Evolutionary conservation across 1,139 yeast genomes (phyloP), one percentile per base, ranked within the genome.

Genomic region (Diutina mesorugosa): DNA sequence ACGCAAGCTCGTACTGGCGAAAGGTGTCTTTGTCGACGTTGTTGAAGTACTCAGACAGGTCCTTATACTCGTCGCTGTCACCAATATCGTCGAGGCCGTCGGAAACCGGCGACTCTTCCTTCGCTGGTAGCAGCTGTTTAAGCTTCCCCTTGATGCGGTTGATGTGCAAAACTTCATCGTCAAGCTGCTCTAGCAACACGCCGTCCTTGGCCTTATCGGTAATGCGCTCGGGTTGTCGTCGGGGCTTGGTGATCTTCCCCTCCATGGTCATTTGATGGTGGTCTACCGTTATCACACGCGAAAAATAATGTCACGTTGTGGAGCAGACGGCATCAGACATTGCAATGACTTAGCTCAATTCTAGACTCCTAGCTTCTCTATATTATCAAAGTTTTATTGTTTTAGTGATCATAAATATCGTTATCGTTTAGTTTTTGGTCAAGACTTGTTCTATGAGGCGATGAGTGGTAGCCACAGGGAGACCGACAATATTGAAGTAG

Each of bases 401-500:
- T n/a, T 5, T 35, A 10, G 41, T 35, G n/a, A 10, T 35, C 41
- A 12, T 35, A 10, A 35, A 6, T 35, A 35, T 35, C 14, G 5
- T 10, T 35, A 10, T 35, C 6, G 14, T 35, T 12, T 35, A 35
- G 14, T 5, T n/a, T n/a, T 30, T 21, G 4, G n/a, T 14, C 45
- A 18, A 26, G 29, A 12, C 9, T 45, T 57, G 52, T 30, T 67
- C 70, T 58, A 78, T 66, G 60, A 80, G 66, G 55, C 68, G 63
- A 65, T 79, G 79, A 0, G 93, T 83, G 45, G 71, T 73, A 57
- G 77, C 75, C 29, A 83, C 80, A 0, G 99, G 98, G 58, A 93
- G 71, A 0, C 99, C 99, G 8, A 93, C 93, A n/a, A 90, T 87
- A 66, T 90, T 91, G 68, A 78, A 84, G 65, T 80, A 89, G 66